A percentile compares a stretch with the other conserved stretches of the same genome.
phyloP scores from a whole-genome alignment of 257 asterid species.

The Solanum dulcamara region DNA sequence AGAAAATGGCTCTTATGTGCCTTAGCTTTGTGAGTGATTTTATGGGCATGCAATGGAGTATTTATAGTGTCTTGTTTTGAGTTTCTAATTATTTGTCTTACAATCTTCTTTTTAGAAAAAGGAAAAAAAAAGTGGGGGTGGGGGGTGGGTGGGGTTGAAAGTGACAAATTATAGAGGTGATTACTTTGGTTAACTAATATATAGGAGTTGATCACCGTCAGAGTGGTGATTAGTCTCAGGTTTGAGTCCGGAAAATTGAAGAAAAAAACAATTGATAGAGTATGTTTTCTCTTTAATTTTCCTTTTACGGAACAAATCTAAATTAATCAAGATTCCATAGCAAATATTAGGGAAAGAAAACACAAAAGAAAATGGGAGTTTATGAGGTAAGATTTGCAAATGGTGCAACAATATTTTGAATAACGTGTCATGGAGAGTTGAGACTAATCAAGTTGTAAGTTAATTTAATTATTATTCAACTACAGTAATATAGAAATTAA shows the following conservation, averaged over 20 bases:
- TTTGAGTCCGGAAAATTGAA: rapidly evolving
- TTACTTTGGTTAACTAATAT: background rate
- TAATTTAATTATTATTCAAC: background rate
- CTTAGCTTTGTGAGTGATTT: background rate
- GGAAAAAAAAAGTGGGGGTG: background rate
- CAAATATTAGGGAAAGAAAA: background rate
- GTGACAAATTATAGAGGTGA: background rate
- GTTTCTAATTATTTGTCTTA: background rate
- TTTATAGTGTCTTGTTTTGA: background rate
- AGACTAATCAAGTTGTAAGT: background rate
- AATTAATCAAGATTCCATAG: background rate
- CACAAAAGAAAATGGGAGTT: background rate
- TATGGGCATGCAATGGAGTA: background rate
- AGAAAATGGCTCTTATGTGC: background rate
- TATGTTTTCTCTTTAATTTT: background rate
- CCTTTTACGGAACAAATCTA: too few species aligned
- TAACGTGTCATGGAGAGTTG: background rate
- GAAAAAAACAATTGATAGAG: background rate
- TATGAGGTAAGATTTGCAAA: background rate
- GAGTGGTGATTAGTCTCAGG: background rate
- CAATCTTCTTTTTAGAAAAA: background rate
- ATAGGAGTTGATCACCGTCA: background rate
- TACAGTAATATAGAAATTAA: background rate
- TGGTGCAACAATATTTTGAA: background rate
- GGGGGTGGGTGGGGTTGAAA: background rate